Evolutionary conservation across 345 rosid species (phyloP).

Genomic region (Murraya koenigii): DNA sequence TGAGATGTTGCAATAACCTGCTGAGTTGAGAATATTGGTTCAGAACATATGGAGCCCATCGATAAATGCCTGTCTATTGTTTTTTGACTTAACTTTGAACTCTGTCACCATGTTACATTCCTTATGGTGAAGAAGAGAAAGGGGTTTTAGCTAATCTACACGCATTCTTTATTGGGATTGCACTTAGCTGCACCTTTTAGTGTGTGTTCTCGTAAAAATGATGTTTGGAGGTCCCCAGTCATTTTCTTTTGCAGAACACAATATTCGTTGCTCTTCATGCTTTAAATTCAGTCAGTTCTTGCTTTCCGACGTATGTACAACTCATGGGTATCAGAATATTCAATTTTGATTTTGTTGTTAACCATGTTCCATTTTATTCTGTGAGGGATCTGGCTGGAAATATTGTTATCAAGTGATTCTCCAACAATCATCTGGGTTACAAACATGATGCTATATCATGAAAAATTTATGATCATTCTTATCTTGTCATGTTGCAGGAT

Average conservation of each 20-base stretch:
- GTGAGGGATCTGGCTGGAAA: not conserved
- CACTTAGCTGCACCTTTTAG: not conserved
- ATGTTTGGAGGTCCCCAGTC: not conserved
- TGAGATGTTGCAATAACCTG: not conserved
- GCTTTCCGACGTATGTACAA: not conserved
- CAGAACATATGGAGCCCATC: not conserved
- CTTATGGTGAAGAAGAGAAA: not conserved
- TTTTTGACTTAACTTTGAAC: not conserved
- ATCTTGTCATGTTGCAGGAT: slow-evolving; percentile 39
- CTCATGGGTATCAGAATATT: not conserved
- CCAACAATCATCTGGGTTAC: not conserved
- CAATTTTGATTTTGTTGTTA: not conserved
- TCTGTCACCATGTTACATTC: not conserved
- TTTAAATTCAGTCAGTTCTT: no score
- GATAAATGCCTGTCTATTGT: not conserved
- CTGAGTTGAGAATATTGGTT: not conserved
- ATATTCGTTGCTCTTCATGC: not conserved
- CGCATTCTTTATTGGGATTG: not conserved
- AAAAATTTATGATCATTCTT: not conserved
- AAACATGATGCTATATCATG: not conserved
- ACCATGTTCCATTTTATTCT: slow-evolving; percentile 1
- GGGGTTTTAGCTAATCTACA: not conserved
- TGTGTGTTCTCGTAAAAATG: not conserved
- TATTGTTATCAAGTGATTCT: not conserved
- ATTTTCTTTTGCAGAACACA: not conserved